Evolutionary conservation across 1,139 yeast genomes (phyloP).

Genomic region (Lodderomyces beijingensis): DNA sequence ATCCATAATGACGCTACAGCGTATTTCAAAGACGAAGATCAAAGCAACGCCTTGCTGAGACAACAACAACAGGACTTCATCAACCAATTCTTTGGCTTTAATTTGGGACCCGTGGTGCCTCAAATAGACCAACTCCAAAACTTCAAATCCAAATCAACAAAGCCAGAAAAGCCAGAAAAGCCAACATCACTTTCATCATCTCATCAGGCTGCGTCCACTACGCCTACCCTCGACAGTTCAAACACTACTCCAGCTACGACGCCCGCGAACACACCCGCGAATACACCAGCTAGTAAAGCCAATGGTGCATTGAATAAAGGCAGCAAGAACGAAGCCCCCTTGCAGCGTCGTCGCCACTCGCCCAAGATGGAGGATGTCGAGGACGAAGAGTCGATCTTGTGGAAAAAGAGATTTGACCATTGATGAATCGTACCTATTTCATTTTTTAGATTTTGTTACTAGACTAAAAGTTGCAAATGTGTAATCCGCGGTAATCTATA

Average conservation of each 20-base stretch:
- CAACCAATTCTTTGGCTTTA: slow-evolving; percentile 18
- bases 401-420: slow-evolving; percentile 37
- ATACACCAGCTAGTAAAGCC: not conserved
- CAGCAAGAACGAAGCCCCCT: not conserved
- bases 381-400: slow-evolving; percentile 42
- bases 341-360: slow-evolving; percentile 2
- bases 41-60: slow-evolving; percentile 8
- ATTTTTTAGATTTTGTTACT: too few species aligned
- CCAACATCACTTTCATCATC: too few species aligned
- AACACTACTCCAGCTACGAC: not conserved
- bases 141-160: not conserved
- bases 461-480: too few species aligned
- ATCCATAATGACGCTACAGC: not conserved
- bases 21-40: not conserved
- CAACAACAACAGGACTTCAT: slow-evolving; percentile 20
- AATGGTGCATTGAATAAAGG: not conserved
- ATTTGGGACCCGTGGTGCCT: slow-evolving; percentile 9
- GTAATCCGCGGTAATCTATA: too few species aligned
- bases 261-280: slow-evolving; percentile 1
- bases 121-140: not conserved
- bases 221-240: not conserved
- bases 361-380: slow-evolving; percentile 42
- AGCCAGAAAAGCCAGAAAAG: not conserved
- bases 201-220: not conserved
- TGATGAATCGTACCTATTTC: slow-evolving; percentile 10